Conservation (phyloP, 305 asterid species). For the Petunia hybrid region DNA sequence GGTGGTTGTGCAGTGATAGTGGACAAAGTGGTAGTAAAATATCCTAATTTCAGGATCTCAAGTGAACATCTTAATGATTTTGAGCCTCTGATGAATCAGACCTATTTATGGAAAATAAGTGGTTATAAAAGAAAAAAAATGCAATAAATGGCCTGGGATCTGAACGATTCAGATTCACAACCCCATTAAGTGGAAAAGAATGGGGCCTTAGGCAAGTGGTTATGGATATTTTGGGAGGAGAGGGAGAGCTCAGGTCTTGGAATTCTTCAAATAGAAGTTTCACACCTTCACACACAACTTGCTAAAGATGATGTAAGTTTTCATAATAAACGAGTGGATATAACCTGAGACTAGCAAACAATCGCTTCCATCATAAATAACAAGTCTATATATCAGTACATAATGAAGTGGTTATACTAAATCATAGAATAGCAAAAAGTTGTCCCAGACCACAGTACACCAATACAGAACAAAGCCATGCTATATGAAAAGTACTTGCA, state of each 20-base stretch:
- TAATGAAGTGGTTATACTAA: neutral
- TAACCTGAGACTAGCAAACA: neutral
- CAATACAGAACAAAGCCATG: neutral
- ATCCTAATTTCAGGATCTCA: neutral
- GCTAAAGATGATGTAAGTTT: neutral
- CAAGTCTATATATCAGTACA: neutral
- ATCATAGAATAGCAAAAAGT: neutral
- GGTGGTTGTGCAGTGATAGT: neutral
- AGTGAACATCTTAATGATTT: neutral
- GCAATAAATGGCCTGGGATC: neutral
- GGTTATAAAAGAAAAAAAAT: neutral
- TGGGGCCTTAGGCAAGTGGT: neutral
- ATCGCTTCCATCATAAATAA: neutral
- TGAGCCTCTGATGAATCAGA: neutral
- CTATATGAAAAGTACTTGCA: neutral
- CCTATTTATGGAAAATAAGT: neutral
- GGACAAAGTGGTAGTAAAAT: neutral
- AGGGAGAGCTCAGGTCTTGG: neutral
- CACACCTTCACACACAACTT: neutral
- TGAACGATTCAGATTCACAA: neutral
- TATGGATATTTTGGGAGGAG: neutral
- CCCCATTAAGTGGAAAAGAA: neutral
- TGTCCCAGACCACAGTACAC: neutral
- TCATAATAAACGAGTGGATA: neutral
- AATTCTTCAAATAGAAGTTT: constrained; percentile 6